These are phyloP conservation scores for Fusarium buharicum DNA, from an alignment of 2,329 filamentous ascomycete species.

Conservation along the genomic window DNA sequence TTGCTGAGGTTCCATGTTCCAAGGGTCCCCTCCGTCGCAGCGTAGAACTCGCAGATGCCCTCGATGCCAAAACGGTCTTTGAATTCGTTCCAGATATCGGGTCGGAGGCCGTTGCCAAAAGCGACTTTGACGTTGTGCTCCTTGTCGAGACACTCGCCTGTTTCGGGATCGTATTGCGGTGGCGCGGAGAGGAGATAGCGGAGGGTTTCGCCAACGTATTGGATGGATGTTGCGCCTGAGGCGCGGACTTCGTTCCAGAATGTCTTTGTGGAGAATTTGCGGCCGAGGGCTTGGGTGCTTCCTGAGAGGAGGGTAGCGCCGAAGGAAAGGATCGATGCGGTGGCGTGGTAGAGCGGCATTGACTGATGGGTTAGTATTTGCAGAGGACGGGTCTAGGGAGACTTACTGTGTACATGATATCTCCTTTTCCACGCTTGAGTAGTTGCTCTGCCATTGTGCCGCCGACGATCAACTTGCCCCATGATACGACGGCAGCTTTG, in stretches of 20 bases:
- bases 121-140: conserved; percentile 78
- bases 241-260: conserved; percentile 83
- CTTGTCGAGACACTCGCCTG: conserved; percentile 75
- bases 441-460: conserved; percentile 54
- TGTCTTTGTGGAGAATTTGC: conserved; percentile 78
- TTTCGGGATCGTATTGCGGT: conserved; percentile 68
- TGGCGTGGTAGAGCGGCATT: conserved; percentile 91
- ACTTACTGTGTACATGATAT: conserved; percentile 79
- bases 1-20: conserved; percentile 77
- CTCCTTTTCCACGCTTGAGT: conserved; percentile 67
- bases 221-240: conserved; percentile 77
- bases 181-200: conserved; percentile 80
- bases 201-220: conserved; percentile 90
- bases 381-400: background rate
- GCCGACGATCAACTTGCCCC: conserved; percentile 70
- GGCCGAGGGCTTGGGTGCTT: conserved; percentile 75
- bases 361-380: conserved; percentile 58
- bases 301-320: conserved; percentile 68
- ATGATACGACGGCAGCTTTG: conserved; percentile 81
- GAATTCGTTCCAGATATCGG: conserved; percentile 86
- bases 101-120: conserved; percentile 86
- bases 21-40: conserved; percentile 76
- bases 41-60: conserved; percentile 82
- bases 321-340: conserved; percentile 77
- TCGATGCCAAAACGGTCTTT: conserved; percentile 82